Evolutionary conservation across 1,139 yeast genomes (phyloP), one percentile per base, ranked within the genome.

Genomic region (Scheffersomyces insectosa): DNA sequence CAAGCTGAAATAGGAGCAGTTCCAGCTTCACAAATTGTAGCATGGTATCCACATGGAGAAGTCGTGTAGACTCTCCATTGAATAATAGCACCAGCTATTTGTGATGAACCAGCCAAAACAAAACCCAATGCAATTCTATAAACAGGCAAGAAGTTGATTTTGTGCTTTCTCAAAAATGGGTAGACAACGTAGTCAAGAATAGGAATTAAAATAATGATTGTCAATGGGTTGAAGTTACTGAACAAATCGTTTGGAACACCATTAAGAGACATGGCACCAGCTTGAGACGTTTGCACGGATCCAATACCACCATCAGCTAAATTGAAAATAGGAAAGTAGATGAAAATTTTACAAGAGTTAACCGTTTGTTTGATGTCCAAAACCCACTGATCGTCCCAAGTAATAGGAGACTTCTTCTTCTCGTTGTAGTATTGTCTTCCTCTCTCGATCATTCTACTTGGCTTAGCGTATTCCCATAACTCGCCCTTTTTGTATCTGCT

Each of bases 321-420:
- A 37, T 42, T 40, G 39, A 45, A 40, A 46, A 48, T 30, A 40
- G 55, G 37, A 53, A 50, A 38, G 42, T 48, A 30, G 42, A 51
- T 35, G 39, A 46, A 33, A 43, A 54, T 38, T 39, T 59, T 30
- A 47, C 59, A 31, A 48, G 51, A 45, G 37, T 48, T 45, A n/a
- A 48, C 36, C 3, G 51, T 46, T 29, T 46, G 47, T 28, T 37
- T 37, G 30, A 48, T 37, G 40, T 48, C 48, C 10, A 48, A 38
- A 13, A 48, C 49, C 49, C 49, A 45, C 32, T 43, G 51, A 45
- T 48, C 51, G 35, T 42, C 41, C 51, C 51, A 48, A 12, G 46
- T 28, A 23, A 48, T 43, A 10, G 45, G 43, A 14, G 23, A 33
- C 15, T 16, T 13, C 13, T 14, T 11, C 13, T 14, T 14, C 10